Evolutionary conservation across 2,329 filamentous ascomycete genomes (phyloP).

Genomic region (Fusarium sororula): DNA sequence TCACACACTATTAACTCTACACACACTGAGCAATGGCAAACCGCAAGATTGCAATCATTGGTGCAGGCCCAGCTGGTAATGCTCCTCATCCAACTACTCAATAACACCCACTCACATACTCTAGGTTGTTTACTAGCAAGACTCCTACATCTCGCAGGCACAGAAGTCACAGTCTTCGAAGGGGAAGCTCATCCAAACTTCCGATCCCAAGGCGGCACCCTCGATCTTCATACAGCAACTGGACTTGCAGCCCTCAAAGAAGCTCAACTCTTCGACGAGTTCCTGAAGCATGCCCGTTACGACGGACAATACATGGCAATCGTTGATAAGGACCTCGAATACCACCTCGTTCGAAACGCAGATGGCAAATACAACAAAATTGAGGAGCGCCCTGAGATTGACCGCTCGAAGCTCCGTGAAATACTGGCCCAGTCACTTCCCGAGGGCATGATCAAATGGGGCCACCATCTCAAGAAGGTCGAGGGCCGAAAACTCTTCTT

Average conservation of each 20-base stretch:
- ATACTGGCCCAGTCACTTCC: constrained; percentile 58
- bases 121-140: constrained; percentile 51
- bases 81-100: background rate
- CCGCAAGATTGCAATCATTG: constrained; percentile 41
- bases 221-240: constrained; percentile 62
- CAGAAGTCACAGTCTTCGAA: constrained; percentile 62
- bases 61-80: constrained; percentile 44
- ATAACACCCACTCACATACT: background rate
- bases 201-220: constrained; percentile 60
- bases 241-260: constrained; percentile 62
- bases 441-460: constrained; percentile 57
- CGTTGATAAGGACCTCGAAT: constrained; percentile 52
- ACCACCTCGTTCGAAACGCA: constrained; percentile 44
- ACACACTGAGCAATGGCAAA: constrained; percentile 24
- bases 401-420: constrained; percentile 55
- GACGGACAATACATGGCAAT: constrained; percentile 62
- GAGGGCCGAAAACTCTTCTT: constrained; percentile 51
- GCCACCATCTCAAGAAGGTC: constrained; percentile 53
- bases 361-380: constrained; percentile 33
- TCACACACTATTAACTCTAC: background rate
- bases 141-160: constrained; percentile 57
- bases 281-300: constrained; percentile 59
- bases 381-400: constrained; percentile 61
- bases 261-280: constrained; percentile 60
- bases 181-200: constrained; percentile 54